Evolutionary conservation across 75 land plant species (phyloP).

Genomic region (Adiantum capillusveneris): DNA sequence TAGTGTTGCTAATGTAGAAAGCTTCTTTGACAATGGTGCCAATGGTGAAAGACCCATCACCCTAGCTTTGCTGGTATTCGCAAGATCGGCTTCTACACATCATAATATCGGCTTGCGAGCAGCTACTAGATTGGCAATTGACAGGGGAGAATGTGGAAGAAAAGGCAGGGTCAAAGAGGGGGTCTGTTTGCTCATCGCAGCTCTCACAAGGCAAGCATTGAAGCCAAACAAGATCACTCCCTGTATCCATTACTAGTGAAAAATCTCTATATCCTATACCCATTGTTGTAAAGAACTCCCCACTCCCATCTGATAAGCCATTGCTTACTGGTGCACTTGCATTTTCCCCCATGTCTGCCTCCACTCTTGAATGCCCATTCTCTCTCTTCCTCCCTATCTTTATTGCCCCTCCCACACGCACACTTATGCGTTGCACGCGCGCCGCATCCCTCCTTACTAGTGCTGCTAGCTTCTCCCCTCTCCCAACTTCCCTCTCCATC

Average conservation of each 20-base stretch:
- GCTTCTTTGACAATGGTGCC: conserved; percentile 73
- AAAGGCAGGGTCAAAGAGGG: conserved; percentile 59
- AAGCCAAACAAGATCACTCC: conserved; percentile 74
- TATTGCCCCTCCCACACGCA: too few relatives aligned
- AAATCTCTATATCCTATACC: conserved; percentile 58
- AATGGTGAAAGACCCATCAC: conserved; percentile 78
- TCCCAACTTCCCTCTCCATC: too few relatives aligned
- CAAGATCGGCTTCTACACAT: conserved; percentile 39
- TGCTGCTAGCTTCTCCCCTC: too few relatives aligned
- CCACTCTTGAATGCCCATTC: too few relatives aligned
- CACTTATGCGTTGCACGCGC: too few relatives aligned
- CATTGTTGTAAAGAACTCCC: conserved; percentile 68
- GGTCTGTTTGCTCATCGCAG: conserved; percentile 72
- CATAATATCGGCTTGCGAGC: conserved; percentile 28
- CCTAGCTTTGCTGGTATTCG: conserved; percentile 64
- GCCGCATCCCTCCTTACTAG: too few relatives aligned
- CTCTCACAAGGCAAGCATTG: conserved; percentile 75
- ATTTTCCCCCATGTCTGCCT: too few relatives aligned
- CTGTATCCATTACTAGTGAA: conserved; percentile 53
- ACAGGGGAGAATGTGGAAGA: conserved; percentile 53
- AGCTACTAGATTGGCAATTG: conserved; percentile 36
- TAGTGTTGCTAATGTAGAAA: conserved; percentile 29
- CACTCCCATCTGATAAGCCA: too few relatives aligned
- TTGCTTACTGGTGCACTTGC: conserved; percentile 12
- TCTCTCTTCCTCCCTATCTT: too few relatives aligned